Conservation (phyloP, 257 asterid species). For the Ajuga chamaepitys region DNA sequence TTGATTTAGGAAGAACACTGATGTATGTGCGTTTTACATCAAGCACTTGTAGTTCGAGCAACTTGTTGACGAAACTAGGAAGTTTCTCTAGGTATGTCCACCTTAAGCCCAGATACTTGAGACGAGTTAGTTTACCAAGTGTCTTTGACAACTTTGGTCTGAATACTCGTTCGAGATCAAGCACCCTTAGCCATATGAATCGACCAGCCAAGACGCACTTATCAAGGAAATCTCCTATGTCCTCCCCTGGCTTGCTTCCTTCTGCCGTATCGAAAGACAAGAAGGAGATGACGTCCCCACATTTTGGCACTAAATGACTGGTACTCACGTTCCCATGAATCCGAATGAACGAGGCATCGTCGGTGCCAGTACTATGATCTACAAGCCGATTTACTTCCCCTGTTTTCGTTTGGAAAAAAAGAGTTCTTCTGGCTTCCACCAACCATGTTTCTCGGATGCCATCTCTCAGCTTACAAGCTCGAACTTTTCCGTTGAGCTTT, state of each 20-base stretch:
- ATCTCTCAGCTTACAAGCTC: not conserved
- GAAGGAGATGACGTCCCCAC: slow-evolving; percentile 4
- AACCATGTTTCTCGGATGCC: not conserved
- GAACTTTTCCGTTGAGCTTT: slow-evolving; percentile 8
- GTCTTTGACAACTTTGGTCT: slow-evolving; percentile 16
- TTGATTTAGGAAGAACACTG: slow-evolving; percentile 21
- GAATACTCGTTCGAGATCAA: slow-evolving; percentile 28
- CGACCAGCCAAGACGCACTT: slow-evolving; percentile 16
- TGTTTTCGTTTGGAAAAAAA: not conserved
- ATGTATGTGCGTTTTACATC: slow-evolving; percentile 30
- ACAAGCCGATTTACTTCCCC: not conserved
- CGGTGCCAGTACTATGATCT: not conserved
- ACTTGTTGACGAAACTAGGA: slow-evolving; percentile 6
- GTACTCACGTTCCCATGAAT: not conserved
- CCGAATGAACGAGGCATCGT: not conserved
- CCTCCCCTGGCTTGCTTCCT: slow-evolving; percentile 21
- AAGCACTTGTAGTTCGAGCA: slow-evolving; percentile 21
- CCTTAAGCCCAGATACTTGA: slow-evolving; percentile 25
- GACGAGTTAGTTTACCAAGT: not conserved
- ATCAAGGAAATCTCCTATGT: slow-evolving; percentile 15
- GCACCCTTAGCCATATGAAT: slow-evolving; percentile 15
- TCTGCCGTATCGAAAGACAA: slow-evolving; percentile 17
- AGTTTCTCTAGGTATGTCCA: slow-evolving; percentile 25
- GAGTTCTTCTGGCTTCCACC: not conserved
- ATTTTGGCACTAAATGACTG: not conserved